Conservation (phyloP, 2,329 filamentous ascomycete species). For the Cladosporium cucumerinum region DNA sequence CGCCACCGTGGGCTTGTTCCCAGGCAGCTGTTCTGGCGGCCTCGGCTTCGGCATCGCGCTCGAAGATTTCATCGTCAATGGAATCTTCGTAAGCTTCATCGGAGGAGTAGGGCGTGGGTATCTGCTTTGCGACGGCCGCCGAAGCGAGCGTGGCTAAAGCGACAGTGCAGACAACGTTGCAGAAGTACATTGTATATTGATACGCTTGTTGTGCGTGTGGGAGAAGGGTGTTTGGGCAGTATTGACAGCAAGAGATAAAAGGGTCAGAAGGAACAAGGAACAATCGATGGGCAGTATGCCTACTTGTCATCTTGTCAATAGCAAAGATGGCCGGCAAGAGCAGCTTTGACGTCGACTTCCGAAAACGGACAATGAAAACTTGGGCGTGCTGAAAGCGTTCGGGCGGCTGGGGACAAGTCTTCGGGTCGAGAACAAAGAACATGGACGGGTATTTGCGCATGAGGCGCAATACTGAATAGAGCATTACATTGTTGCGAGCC, state of each 20-base stretch:
- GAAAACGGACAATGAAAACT: conserved; percentile 9
- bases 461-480: background rate
- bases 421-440: conserved; percentile 2
- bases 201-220: background rate
- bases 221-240: background rate
- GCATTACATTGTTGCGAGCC: background rate
- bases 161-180: conserved; percentile 12
- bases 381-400: conserved; percentile 8
- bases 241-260: background rate
- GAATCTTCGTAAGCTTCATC: background rate
- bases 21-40: conserved; percentile 9
- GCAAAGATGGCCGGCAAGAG: background rate
- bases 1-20: conserved; percentile 19
- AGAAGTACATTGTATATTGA: conserved; percentile 6
- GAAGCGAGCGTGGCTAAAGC: conserved; percentile 14
- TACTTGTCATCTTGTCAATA: background rate
- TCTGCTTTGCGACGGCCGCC: conserved; percentile 16
- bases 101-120: conserved; percentile 9
- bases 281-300: background rate
- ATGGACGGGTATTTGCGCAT: background rate
- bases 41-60: conserved; percentile 16
- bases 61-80: background rate
- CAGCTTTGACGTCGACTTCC: conserved; percentile 3
- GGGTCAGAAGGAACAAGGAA: conserved; percentile 6
- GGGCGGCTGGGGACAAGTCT: background rate